Percentiles rank a stretch among this genome's conserved stretches.
Conservation (phyloP, 1,139 yeast genomes). For the Yamadazyma dendronema region DNA sequence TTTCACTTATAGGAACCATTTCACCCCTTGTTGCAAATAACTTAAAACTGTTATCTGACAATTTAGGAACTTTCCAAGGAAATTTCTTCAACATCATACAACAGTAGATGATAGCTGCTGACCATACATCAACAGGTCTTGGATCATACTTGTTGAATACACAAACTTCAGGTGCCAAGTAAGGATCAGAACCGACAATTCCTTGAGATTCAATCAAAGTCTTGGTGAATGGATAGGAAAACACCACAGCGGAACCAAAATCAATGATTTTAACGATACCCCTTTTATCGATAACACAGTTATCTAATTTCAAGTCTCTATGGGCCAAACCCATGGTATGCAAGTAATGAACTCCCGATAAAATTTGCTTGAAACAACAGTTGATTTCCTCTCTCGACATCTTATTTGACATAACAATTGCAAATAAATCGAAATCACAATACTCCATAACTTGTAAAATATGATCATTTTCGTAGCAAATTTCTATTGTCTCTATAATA, state of each 20-base stretch:
- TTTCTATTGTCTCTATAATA: constrained; percentile 87
- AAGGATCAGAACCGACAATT: constrained; percentile 92
- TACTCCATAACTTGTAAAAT: constrained; percentile 93
- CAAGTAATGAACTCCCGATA: constrained; percentile 77
- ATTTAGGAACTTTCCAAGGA: constrained; percentile 96
- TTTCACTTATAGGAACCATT: constrained; percentile 37
- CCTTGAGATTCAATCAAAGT: constrained; percentile 82
- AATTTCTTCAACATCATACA: constrained; percentile 93
- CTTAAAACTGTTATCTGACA: constrained; percentile 80
- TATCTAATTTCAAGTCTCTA: constrained; percentile 88
- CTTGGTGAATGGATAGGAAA: constrained; percentile 84
- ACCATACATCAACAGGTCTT: constrained; percentile 93
- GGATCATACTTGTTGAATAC: constrained; percentile 83
- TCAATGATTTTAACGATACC: constrained; percentile 91
- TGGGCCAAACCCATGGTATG: constrained; percentile 90
- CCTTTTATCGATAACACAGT: constrained; percentile 80
- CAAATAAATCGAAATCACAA: constrained; percentile 89
- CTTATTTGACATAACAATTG: constrained; percentile 92
- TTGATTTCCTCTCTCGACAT: constrained; percentile 84
- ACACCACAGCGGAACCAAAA: constrained; percentile 93
- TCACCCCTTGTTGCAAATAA: constrained; percentile 54
- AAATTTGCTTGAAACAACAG: constrained; percentile 86
- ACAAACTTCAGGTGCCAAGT: constrained; percentile 91
- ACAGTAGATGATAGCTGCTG: constrained; percentile 86
- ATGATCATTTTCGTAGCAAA: constrained; percentile 83